These are phyloP conservation scores for Melanomma pulvis-pyrius DNA, from an alignment of 495 filamentous ascomycete genomes.

Conservation along the genomic window DNA sequence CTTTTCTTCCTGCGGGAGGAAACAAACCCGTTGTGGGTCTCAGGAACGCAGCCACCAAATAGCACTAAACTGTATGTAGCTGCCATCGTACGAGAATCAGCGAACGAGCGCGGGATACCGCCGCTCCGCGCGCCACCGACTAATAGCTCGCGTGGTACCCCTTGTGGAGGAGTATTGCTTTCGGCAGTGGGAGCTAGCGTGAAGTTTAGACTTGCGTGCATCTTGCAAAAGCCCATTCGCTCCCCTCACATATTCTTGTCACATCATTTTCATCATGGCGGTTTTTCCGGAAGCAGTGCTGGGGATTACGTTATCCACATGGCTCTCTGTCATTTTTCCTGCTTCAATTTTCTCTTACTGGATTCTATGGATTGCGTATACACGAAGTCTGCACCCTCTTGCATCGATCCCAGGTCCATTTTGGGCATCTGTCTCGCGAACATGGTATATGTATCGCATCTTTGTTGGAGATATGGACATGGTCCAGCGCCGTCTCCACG, in stretches of 20 bases:
- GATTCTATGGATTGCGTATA: conserved; percentile 11
- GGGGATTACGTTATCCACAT: background rate
- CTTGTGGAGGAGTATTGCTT: too few species aligned
- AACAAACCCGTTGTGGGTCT: background rate
- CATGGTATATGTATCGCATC: conserved; percentile 26
- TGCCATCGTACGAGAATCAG: too few species aligned
- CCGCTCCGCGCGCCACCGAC: background rate
- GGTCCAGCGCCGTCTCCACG: conserved; percentile 1
- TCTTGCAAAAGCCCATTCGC: background rate
- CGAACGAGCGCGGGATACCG: too few species aligned
- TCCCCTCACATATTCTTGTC: background rate
- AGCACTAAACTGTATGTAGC: too few species aligned
- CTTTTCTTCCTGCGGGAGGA: background rate
- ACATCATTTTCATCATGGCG: background rate
- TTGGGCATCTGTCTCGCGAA: conserved; percentile 17
- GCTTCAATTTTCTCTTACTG: background rate
- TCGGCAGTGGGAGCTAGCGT: too few species aligned
- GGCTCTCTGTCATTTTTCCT: background rate
- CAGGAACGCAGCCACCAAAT: background rate
- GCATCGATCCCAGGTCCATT: conserved; percentile 20
- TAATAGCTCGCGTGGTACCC: background rate
- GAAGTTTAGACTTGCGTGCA: too few species aligned
- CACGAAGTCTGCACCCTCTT: conserved; percentile 15
- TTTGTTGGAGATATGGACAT: conserved; percentile 14
- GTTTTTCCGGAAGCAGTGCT: background rate